Base-by-base conservation (phyloP, 1,139 yeast genomes). In the Kluyveromyces sp. region DNA sequence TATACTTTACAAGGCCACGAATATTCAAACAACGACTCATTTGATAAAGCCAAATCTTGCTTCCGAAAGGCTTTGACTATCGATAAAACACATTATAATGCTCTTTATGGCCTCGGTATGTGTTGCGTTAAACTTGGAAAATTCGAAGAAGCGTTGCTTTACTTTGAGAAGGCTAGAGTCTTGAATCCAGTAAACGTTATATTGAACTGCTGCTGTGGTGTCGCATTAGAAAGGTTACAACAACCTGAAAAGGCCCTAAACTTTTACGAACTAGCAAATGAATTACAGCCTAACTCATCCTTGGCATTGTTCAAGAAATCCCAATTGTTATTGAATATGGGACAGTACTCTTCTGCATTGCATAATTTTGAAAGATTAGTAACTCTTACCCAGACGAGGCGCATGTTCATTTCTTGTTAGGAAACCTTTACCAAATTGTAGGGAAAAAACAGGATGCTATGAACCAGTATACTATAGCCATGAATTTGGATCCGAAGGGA, bases 21-120 rank as follows among this genome's bases (percentile, higher is more conserved):
- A 66, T 81, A 78, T 60, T 81, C 88, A 38, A 78, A 92, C 4
- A 87, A 80, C 59, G 98, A 94, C 66, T 89, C 95, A 42, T 87
- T 83, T 66, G 97, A 90, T 61, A 79, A 82, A 66, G 97, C 98
- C 0, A 75, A 86, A 52, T 88, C 83, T 50, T 79, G 87, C 52
- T 94, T 89, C 72, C 69, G 97, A 37, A 72, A 75, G 51, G 94
- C 97, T 7, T 73, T 92, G 41, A 69, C 84, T 21, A 74, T 82
- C 40, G 96, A 92, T 59, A 74, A 83, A 43, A 74, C 92, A 49
- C 97, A 89, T 63, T 92, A 90, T 65, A 92, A 92, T 66, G 97
- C 98, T 0, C 80, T 92, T 60, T 94, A 92, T 60, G 98, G 98
- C 26, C 77, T 94, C 49, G 98, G 98, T 5, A 89, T 89, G 95